These are phyloP conservation scores for Pyrrhoderma lamaoense DNA, from an alignment of 1,284 basidiomycete species.

Conservation along the genomic window DNA sequence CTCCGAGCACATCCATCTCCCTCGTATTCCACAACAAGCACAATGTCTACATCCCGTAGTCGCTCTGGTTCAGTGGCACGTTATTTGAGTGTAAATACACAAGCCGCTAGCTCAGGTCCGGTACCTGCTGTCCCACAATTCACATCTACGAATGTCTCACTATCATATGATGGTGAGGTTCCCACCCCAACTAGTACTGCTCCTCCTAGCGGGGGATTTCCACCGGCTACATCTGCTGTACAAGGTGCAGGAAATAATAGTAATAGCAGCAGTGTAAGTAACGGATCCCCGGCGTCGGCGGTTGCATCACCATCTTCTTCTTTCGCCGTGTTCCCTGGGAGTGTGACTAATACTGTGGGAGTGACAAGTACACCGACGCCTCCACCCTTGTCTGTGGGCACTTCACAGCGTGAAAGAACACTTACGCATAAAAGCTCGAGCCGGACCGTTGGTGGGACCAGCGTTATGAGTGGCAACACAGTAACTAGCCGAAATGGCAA, in stretches of 20 bases:
- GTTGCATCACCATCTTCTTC: conserved; percentile 4
- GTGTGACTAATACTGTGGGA: background rate
- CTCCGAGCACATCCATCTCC: conserved; percentile 1
- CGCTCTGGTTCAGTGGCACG: conserved; percentile 12
- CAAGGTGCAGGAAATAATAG: background rate
- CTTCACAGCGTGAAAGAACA: conserved; percentile 7
- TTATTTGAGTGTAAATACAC: conserved; percentile 16
- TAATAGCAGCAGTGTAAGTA: background rate
- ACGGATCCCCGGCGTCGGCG: conserved; percentile 5
- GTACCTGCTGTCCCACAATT: conserved; percentile 10
- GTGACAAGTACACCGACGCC: background rate
- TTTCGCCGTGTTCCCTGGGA: background rate
- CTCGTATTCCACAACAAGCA: background rate
- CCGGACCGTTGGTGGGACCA: conserved; percentile 8
- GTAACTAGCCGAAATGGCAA: background rate
- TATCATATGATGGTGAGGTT: too few species aligned
- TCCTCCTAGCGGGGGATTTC: background rate
- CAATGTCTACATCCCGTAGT: too few species aligned
- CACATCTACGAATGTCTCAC: background rate
- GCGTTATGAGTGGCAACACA: background rate
- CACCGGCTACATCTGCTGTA: conserved; percentile 3
- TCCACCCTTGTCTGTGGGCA: background rate
- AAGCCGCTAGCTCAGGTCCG: conserved; percentile 5
- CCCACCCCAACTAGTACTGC: too few species aligned
- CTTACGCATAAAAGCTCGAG: conserved; percentile 17